Evolutionary conservation across 1,139 yeast genomes (phyloP).

Genomic region (Yamadazyma dendronema): DNA sequence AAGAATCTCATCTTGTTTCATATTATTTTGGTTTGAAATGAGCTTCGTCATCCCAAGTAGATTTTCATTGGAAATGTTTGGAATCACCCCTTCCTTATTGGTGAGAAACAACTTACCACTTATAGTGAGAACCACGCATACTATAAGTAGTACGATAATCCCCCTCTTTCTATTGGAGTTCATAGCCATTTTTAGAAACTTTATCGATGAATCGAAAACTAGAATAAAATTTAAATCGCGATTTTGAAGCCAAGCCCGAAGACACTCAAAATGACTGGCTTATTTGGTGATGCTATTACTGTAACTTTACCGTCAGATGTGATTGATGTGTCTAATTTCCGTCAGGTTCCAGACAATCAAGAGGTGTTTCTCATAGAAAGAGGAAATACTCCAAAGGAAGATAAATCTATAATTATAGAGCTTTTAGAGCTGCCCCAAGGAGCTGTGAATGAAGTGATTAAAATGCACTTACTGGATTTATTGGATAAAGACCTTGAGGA

Average conservation of each 20-base stretch:
- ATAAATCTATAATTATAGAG: conserved; percentile 70
- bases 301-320: conserved; percentile 54
- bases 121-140: conserved; percentile 20
- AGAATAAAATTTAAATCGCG: neutral
- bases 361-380: conserved; percentile 66
- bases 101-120: conserved; percentile 24
- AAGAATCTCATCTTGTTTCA: conserved; percentile 40
- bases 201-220: neutral
- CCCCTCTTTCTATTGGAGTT: conserved; percentile 21
- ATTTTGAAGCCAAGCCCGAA: neutral
- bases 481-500: conserved; percentile 19
- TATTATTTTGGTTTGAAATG: conserved; percentile 32
- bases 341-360: conserved; percentile 87
- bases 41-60: conserved; percentile 34
- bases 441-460: conserved; percentile 34
- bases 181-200: conserved; percentile 3
- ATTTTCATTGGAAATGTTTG: conserved; percentile 37
- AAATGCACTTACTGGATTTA: conserved; percentile 43
- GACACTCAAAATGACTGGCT: neutral
- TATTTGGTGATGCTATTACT: conserved; percentile 78
- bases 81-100: conserved; percentile 28
- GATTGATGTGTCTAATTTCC: conserved; percentile 66
- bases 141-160: conserved; percentile 23
- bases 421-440: conserved; percentile 53
- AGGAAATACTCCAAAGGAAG: conserved; percentile 29